Conservation (phyloP, 257 asterid genomes). For the Mitragyna speciosa region DNA sequence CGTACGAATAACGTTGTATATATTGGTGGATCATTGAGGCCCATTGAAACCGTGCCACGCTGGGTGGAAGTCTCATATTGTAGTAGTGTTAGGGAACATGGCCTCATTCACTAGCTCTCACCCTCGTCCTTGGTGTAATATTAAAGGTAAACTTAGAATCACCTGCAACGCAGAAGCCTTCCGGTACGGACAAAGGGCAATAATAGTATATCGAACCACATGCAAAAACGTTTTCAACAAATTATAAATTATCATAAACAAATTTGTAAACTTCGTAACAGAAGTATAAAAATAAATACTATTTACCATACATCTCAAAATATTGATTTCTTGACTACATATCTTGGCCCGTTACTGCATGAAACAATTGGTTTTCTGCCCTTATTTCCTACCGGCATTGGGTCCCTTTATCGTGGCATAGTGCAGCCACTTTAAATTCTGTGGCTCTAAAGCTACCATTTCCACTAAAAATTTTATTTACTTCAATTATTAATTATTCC, state of each 20-base stretch:
- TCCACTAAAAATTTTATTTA: constrained; percentile 19
- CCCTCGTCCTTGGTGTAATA: neutral
- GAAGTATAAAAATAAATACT: too few relatives aligned
- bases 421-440: constrained; percentile 28
- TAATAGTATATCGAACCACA: too few relatives aligned
- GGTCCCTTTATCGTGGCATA: constrained; percentile 39
- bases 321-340: too few relatives aligned
- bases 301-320: too few relatives aligned
- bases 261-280: too few relatives aligned
- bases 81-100: constrained; percentile 3
- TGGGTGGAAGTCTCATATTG: neutral
- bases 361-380: too few relatives aligned
- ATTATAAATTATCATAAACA: too few relatives aligned
- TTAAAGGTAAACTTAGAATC: neutral
- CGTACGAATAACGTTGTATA: neutral
- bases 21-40: neutral
- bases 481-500: constrained; percentile 18
- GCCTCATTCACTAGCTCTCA: neutral
- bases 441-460: constrained; percentile 20
- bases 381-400: constrained; percentile 27
- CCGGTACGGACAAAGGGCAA: constrained; percentile 23
- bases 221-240: too few relatives aligned
- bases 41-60: neutral
- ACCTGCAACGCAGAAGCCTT: too few relatives aligned
- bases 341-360: too few relatives aligned